Evolutionary conservation across 768 basidiomycete genomes (phyloP), one percentile per base, ranked within the genome.

Genomic region (Mycena vitilis): DNA sequence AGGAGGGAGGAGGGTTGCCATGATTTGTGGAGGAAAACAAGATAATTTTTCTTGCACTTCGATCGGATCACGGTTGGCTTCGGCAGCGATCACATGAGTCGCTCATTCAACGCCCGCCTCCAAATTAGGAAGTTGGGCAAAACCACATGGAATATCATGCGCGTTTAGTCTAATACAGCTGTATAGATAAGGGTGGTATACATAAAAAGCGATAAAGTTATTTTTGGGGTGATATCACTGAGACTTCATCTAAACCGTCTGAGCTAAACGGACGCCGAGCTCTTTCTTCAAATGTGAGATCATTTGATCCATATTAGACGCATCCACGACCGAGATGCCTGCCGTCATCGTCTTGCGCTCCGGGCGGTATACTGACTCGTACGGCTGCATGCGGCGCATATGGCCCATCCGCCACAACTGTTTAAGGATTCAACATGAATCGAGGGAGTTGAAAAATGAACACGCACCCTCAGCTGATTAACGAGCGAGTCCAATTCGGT

Each of bases 1-100:
- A 30, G 95, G 95, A 38, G 95, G 95, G 30, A 96, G 85, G 23
- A 91, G 83, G 6, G 95, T 90, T 12, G 95, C 92, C 96, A 96
- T 96, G 66, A 18, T 16, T 30, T 22, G 55, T 6, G 20, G 4
- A 40, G 40, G 40, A 40, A 23, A 34, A 30, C 30, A 13, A 30
- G 52, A n/a, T 38, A 56, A 56, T 22, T 56, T 56, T 56, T 23
- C 13, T 5, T 42, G 38, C 25, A n/a, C n/a, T 12, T 55, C 54
- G 54, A 55, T 20, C 54, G 54, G 54, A 55, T 55, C 40, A 40
- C 15, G 10, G 40, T 5, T 40, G 40, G 30, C 30, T 30, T 30
- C 30, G 30, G 30, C 30, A 30, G 30, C 30, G 30, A 30, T 30
- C 54, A 52, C 51, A 20, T 52, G 51, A 52, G 15, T 16, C 15